Evolutionary conservation across 768 basidiomycete genomes (phyloP).

Genomic region (Tubosaeta sp.): DNA sequence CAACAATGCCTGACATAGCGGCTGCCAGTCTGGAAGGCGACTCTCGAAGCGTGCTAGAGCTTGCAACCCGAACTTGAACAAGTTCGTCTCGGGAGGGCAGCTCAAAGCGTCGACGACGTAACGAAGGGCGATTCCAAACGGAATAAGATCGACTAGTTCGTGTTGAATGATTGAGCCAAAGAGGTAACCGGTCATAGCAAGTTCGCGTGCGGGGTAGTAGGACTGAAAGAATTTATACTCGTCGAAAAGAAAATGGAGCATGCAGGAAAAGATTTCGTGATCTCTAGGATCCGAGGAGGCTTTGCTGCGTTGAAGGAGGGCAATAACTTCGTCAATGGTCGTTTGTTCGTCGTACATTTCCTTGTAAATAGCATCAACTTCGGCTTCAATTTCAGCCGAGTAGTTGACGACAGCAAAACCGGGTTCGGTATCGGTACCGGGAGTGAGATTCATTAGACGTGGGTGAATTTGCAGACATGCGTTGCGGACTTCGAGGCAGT

Average conservation of each 20-base stretch:
- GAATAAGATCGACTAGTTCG: constrained; percentile 88
- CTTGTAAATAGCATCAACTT: constrained; percentile 95
- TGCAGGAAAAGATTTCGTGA: constrained; percentile 98
- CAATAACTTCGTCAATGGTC: constrained; percentile 90
- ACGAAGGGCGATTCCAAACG: constrained; percentile 93
- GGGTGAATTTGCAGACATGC: constrained; percentile 93
- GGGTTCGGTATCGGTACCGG: constrained; percentile 83
- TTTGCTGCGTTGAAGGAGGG: constrained; percentile 82
- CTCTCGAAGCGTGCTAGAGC: constrained; percentile 86
- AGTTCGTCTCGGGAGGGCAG: constrained; percentile 84
- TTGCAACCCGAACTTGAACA: constrained; percentile 94
- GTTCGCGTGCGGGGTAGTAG: constrained; percentile 89
- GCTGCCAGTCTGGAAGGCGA: constrained; percentile 87
- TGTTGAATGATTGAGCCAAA: constrained; percentile 96
- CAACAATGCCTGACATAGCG: constrained; percentile 84
- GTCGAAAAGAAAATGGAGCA: constrained; percentile 99
- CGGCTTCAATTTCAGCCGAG: constrained; percentile 81
- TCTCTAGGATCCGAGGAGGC: constrained; percentile 78
- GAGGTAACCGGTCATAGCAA: constrained; percentile 92
- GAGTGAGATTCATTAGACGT: constrained; percentile 89
- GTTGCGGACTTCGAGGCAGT: constrained; percentile 88
- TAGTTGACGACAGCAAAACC: constrained; percentile 89
- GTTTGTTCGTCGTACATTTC: constrained; percentile 97
- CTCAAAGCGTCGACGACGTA: constrained; percentile 93
- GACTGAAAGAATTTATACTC: constrained; percentile 99